Percentiles rank a stretch among this genome's conserved stretches.
Conservation (phyloP, 345 rosid genomes). For the Camelina sativa region DNA sequence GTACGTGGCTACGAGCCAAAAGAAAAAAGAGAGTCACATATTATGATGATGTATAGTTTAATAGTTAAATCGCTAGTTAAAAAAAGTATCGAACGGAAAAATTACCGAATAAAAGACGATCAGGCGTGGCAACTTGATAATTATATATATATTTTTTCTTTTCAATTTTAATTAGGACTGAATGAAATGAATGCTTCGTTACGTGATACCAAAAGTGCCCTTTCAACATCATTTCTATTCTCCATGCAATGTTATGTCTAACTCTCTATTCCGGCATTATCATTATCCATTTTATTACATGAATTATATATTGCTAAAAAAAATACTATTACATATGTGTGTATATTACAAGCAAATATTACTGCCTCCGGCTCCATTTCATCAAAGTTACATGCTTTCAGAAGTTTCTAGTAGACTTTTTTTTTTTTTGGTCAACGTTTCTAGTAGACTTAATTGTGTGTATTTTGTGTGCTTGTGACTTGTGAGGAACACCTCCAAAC, state of each 20-base stretch:
- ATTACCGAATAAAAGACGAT: slow-evolving; percentile 35
- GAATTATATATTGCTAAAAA: slow-evolving; percentile 24
- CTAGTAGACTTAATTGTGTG: neutral
- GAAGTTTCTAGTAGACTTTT: neutral
- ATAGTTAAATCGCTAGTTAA: slow-evolving; percentile 41
- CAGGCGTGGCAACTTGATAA: slow-evolving; percentile 76
- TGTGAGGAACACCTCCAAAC: neutral
- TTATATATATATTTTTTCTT: slow-evolving; percentile 40
- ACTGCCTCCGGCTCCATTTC: neutral
- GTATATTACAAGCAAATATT: neutral
- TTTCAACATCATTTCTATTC: slow-evolving; percentile 59
- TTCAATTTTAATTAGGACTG: slow-evolving; percentile 57
- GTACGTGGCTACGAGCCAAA: neutral
- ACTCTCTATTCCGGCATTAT: slow-evolving; percentile 44
- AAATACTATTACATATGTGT: neutral
- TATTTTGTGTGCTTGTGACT: slow-evolving; percentile 8
- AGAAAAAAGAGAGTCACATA: too few relatives aligned
- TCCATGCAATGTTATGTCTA: slow-evolving; percentile 55
- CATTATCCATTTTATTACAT: slow-evolving; percentile 43
- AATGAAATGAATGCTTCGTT: slow-evolving; percentile 44
- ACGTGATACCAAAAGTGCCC: slow-evolving; percentile 55
- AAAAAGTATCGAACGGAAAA: slow-evolving; percentile 6
- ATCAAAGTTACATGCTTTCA: neutral
- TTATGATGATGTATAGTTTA: too few relatives aligned
- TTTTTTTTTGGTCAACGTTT: too few relatives aligned